A percentile compares a stretch with the other conserved stretches of the same genome.
Evolutionary conservation across 1,139 yeast species (phyloP).

Genomic region (Pichia sp.): DNA sequence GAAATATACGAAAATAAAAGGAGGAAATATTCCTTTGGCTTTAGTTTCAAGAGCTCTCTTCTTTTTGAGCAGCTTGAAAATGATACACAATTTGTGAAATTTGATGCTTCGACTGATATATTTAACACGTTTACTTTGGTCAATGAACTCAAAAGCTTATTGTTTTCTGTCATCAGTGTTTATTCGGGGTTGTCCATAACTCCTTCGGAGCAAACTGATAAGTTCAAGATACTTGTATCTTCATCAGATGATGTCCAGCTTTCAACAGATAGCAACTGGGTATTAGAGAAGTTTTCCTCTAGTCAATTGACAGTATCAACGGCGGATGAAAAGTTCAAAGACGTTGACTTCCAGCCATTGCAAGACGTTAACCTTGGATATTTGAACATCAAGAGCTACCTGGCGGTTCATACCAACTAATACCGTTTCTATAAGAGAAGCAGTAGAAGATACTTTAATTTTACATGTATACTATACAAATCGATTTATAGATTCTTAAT

Average conservation of each 20-base stretch:
- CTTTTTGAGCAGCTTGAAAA: slow-evolving; percentile 21
- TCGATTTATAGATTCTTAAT: neutral
- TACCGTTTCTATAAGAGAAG: neutral
- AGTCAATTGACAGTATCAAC: neutral
- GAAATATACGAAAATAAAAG: slow-evolving; percentile 18
- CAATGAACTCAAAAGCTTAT: slow-evolving; percentile 25
- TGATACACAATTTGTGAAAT: slow-evolving; percentile 8
- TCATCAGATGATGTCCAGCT: slow-evolving; percentile 16
- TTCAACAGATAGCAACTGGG: slow-evolving; percentile 22
- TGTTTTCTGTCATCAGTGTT: slow-evolving; percentile 25
- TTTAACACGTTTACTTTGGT: slow-evolving; percentile 15
- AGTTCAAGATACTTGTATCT: slow-evolving; percentile 25
- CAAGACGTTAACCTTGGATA: slow-evolving; percentile 25
- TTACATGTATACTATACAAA: slow-evolving; percentile 1
- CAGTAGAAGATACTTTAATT: neutral
- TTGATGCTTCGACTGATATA: neutral
- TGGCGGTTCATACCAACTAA: slow-evolving; percentile 12
- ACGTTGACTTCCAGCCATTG: slow-evolving; percentile 19
- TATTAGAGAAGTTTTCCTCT: slow-evolving; percentile 18
- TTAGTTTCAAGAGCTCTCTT: slow-evolving; percentile 28
- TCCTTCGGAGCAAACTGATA: slow-evolving; percentile 12
- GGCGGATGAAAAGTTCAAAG: slow-evolving; percentile 1
- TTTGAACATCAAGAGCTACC: slow-evolving; percentile 25
- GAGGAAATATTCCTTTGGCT: slow-evolving; percentile 23
- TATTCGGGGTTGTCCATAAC: neutral